Evolutionary conservation across 2,329 filamentous ascomycete genomes (phyloP).

Genomic region (Ceratocystis destructans): DNA sequence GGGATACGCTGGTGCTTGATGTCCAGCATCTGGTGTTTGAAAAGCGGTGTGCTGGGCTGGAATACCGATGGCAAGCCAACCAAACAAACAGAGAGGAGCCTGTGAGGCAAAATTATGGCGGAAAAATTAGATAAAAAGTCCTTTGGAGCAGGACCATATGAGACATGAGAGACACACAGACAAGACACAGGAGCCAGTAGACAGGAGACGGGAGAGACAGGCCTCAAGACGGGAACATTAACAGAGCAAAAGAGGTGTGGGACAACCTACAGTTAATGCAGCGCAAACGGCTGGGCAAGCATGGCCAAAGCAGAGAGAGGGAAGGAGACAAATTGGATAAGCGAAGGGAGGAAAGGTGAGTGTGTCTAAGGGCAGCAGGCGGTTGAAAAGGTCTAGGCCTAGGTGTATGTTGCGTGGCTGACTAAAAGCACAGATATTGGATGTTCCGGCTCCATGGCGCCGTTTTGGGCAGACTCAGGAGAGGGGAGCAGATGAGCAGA

Average conservation of each 20-base stretch:
- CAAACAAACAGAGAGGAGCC: too few relatives aligned
- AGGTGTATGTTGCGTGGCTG: background rate
- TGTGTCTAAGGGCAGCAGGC: background rate
- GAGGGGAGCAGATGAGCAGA: background rate
- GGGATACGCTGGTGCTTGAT: too few relatives aligned
- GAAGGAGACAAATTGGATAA: too few relatives aligned
- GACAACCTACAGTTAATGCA: background rate
- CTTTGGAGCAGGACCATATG: background rate
- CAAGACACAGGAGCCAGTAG: background rate
- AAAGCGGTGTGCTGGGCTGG: too few relatives aligned
- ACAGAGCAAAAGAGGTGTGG: background rate
- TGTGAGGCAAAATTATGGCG: too few relatives aligned
- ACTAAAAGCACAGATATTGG: background rate
- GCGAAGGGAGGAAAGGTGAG: background rate
- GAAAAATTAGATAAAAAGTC: too few relatives aligned
- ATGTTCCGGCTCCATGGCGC: slow-evolving; percentile 1
- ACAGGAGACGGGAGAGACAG: background rate
- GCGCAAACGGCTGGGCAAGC: background rate
- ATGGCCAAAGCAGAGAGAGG: background rate
- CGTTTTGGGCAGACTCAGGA: slow-evolving; percentile 3
- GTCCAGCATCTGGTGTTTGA: too few relatives aligned
- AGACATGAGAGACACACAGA: background rate
- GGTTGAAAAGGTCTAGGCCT: background rate
- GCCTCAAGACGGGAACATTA: background rate
- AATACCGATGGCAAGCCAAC: too few relatives aligned